phyloP scores from a whole-genome alignment of 306 rosid genomes.

The Ormosia emarginata region DNA sequence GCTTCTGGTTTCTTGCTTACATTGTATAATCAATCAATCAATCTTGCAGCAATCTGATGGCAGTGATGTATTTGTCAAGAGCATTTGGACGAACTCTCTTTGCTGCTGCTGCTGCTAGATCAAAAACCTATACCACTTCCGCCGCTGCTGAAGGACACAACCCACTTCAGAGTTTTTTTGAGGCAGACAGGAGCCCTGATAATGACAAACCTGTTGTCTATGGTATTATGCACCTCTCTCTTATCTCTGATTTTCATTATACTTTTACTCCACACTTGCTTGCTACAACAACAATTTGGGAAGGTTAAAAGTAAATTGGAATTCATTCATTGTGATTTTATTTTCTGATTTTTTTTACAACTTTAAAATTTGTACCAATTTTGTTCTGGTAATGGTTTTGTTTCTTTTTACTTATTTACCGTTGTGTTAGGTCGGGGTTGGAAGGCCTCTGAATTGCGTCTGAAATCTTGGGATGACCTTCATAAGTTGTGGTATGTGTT shows the following conservation, averaged over 20 bases:
- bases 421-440: slow-evolving; percentile 73
- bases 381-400: not conserved
- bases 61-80: slow-evolving; percentile 53
- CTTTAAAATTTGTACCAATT: not conserved
- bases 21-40: not conserved
- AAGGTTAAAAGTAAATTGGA: not conserved
- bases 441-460: slow-evolving; percentile 86
- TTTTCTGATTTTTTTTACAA: not conserved
- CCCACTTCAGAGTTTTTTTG: slow-evolving; percentile 83
- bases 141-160: slow-evolving; percentile 39
- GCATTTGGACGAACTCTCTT: slow-evolving; percentile 59
- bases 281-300: not conserved
- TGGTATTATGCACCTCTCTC: slow-evolving; percentile 41
- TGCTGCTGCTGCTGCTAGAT: slow-evolving; percentile 63
- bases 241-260: not conserved
- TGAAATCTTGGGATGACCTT: slow-evolving; percentile 98
- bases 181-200: slow-evolving; percentile 58
- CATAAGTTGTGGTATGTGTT: slow-evolving; percentile 86
- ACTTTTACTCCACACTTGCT: not conserved
- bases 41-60: slow-evolving; percentile 24
- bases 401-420: not conserved
- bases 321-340: not conserved
- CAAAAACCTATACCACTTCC: slow-evolving; percentile 52
- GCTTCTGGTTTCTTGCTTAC: slow-evolving; percentile 7
- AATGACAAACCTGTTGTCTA: slow-evolving; percentile 76